Conservation (phyloP, 164 flowering plant species). For the Nymphaea colorata region DNA sequence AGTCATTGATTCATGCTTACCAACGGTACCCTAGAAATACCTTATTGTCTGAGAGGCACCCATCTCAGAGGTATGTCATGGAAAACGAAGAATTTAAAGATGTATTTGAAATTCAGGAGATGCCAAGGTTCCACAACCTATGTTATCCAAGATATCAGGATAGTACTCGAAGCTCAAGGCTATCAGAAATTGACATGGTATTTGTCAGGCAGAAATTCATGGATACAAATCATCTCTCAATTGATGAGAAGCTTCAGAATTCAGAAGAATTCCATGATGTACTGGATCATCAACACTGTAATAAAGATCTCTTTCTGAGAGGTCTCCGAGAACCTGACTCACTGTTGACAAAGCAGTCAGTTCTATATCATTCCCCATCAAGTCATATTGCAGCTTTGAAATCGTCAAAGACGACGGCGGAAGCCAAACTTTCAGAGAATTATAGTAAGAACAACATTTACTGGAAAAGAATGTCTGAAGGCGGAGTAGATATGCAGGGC, state of each 20-base stretch:
- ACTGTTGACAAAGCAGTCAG: conserved; percentile 44
- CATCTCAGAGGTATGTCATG: conserved; percentile 27
- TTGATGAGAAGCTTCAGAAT: conserved; percentile 41
- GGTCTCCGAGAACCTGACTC: conserved; percentile 73
- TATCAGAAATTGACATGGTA: conserved; percentile 33
- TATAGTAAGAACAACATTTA: conserved; percentile 8
- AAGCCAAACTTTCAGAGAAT: background rate
- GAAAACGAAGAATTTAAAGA: conserved; percentile 71
- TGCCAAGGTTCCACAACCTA: conserved; percentile 14
- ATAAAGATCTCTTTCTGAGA: conserved; percentile 51
- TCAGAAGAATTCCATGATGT: conserved; percentile 63
- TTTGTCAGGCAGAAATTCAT: conserved; percentile 45
- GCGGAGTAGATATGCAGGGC: conserved; percentile 11
- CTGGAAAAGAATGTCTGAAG: conserved; percentile 8
- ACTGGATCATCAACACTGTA: conserved; percentile 48
- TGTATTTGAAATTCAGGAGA: conserved; percentile 68
- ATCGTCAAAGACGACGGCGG: conserved; percentile 14
- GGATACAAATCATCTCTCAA: conserved; percentile 51
- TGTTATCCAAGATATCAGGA: conserved; percentile 7
- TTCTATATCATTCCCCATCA: conserved; percentile 17
- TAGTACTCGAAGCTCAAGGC: conserved; percentile 4
- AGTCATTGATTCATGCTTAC: background rate
- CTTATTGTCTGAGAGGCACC: conserved; percentile 17
- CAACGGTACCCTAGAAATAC: background rate
- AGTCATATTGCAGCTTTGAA: conserved; percentile 21